These are phyloP conservation scores for Cystobasidium ongulense DNA, from an alignment of 768 basidiomycete genomes.

Conservation along the genomic window DNA sequence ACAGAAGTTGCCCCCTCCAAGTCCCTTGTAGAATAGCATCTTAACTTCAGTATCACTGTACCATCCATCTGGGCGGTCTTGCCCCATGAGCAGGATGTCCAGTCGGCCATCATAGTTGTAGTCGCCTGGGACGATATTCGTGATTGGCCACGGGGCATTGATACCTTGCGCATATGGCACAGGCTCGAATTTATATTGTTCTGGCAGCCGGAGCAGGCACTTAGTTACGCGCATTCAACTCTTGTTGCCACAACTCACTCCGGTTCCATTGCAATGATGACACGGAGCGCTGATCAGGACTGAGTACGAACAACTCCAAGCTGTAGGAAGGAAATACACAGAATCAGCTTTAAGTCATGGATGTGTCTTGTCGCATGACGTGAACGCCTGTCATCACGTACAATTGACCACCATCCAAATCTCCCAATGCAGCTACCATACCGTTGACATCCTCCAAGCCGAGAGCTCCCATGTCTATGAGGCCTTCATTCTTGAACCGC, in stretches of 20 bases:
- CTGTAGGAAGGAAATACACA: conserved; percentile 48
- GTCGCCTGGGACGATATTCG: conserved; percentile 85
- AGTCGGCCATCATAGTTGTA: conserved; percentile 85
- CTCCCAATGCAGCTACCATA: conserved; percentile 78
- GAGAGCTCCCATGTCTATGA: conserved; percentile 69
- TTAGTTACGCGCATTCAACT: conserved; percentile 50
- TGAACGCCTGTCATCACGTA: conserved; percentile 42
- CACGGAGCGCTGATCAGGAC: conserved; percentile 66
- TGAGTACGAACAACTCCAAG: conserved; percentile 69
- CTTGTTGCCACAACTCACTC: conserved; percentile 48
- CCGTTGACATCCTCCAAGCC: conserved; percentile 62
- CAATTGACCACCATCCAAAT: conserved; percentile 95
- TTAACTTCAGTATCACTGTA: conserved; percentile 50
- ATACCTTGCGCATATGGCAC: conserved; percentile 38
- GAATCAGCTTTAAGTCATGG: background rate
- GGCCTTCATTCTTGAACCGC: conserved; percentile 69
- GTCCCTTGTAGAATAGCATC: conserved; percentile 63
- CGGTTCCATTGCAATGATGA: conserved; percentile 74
- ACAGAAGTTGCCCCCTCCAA: conserved; percentile 43
- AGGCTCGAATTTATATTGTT: conserved; percentile 32
- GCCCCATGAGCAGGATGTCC: conserved; percentile 80
- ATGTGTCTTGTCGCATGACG: too few relatives aligned
- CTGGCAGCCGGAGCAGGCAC: background rate
- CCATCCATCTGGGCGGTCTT: conserved; percentile 50
- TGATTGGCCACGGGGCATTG: conserved; percentile 47